phyloP scores from a whole-genome alignment of 2,329 filamentous ascomycete species.

The Bipolaris cookei region DNA sequence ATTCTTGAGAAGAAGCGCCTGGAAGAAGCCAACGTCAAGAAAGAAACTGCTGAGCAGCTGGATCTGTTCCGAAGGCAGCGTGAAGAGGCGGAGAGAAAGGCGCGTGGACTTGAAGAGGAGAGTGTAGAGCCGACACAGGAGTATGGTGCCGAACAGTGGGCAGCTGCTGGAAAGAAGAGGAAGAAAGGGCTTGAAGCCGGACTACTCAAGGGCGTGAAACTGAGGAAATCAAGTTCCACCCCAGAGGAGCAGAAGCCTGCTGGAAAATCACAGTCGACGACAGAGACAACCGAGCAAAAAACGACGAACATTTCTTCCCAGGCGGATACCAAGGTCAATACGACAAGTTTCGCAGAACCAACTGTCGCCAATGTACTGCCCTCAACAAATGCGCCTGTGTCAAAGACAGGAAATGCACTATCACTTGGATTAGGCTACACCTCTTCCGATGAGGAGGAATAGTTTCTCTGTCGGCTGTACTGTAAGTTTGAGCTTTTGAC shows the following conservation, averaged over 20 bases:
- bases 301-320: background rate
- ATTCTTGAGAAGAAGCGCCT: constrained; percentile 63
- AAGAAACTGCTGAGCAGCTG: constrained; percentile 65
- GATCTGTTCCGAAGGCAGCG: constrained; percentile 65
- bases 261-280: background rate
- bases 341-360: constrained; percentile 4
- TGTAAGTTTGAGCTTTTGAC: background rate
- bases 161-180: constrained; percentile 58
- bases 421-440: constrained; percentile 51
- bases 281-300: background rate
- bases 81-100: constrained; percentile 63
- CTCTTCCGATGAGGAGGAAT: constrained; percentile 54
- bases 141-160: constrained; percentile 58
- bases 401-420: constrained; percentile 24
- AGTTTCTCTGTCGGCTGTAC: background rate
- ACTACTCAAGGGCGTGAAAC: constrained; percentile 53
- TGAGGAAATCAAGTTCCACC: constrained; percentile 47
- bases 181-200: constrained; percentile 53
- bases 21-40: constrained; percentile 63
- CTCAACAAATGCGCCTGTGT: constrained; percentile 22
- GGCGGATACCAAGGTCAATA: background rate
- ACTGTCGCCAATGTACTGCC: constrained; percentile 5
- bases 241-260: constrained; percentile 18
- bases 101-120: constrained; percentile 45
- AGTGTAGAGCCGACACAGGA: constrained; percentile 40